Percentiles rank a stretch among this genome's conserved stretches.
phyloP scores from a whole-genome alignment of 495 filamentous ascomycete genomes.

The Letharia lupina region DNA sequence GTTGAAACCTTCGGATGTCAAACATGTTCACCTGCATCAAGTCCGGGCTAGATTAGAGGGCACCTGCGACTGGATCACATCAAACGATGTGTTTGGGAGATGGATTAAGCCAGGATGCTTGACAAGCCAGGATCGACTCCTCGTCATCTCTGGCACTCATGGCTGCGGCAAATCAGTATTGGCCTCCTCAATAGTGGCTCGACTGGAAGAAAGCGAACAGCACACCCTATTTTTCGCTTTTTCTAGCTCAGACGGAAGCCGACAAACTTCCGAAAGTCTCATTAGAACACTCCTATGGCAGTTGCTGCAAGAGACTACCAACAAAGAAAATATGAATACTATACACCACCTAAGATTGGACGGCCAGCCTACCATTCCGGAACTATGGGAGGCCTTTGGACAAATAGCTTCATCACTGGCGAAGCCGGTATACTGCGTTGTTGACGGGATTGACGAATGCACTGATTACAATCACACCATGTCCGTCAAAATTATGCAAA shows the following conservation, averaged over 20 bases:
- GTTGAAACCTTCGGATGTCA: slow-evolving; percentile 3
- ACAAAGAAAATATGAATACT: neutral
- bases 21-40: neutral
- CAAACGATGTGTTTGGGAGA: neutral
- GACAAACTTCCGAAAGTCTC: neutral
- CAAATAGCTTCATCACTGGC: neutral
- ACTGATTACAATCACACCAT: neutral
- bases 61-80: slow-evolving; percentile 1
- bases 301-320: neutral
- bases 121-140: neutral
- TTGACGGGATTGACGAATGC: neutral
- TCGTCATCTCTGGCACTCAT: slow-evolving; percentile 2
- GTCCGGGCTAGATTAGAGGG: neutral
- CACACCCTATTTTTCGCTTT: neutral
- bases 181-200: neutral
- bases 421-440: neutral
- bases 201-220: neutral
- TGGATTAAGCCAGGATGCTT: neutral
- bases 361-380: neutral
- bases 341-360: neutral
- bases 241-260: neutral
- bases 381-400: neutral
- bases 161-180: slow-evolving; percentile 1
- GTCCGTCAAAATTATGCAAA: neutral
- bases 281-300: slow-evolving; percentile 1